Evolutionary conservation across 192 early-diverging fungal genomes (phyloP).

Genomic region (Backusella parvicylindrica): DNA sequence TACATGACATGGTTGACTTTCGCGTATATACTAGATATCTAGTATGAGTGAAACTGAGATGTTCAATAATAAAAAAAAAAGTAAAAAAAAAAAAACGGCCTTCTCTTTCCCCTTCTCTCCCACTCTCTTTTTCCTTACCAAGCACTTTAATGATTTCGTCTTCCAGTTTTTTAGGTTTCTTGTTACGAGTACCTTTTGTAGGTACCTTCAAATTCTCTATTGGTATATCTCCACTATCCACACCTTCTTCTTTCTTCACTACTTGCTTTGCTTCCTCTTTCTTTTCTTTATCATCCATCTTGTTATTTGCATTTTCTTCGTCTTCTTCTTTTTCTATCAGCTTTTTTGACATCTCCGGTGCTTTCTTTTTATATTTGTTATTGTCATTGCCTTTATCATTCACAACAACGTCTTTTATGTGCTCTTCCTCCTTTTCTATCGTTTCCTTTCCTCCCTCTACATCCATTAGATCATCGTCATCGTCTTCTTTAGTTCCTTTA

Average conservation of each 20-base stretch:
- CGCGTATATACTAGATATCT: constrained; percentile 35
- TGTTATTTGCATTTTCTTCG: neutral
- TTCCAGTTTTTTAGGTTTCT: neutral
- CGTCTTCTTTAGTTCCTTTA: neutral
- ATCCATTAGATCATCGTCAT: neutral
- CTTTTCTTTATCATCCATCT: neutral
- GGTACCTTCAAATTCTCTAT: neutral
- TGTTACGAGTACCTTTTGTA: neutral
- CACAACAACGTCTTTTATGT: neutral
- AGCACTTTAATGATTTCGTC: constrained; percentile 9
- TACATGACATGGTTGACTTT: constrained; percentile 46
- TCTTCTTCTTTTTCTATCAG: neutral
- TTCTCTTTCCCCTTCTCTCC: neutral
- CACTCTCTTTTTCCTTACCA: neutral
- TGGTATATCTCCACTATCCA: neutral
- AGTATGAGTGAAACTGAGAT: constrained; percentile 5
- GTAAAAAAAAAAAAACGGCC: neutral
- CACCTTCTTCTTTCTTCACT: neutral
- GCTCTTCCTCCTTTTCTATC: neutral
- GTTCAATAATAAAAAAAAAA: neutral
- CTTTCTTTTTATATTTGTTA: neutral
- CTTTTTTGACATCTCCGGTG: neutral
- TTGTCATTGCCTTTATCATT: neutral
- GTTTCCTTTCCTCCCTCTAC: neutral
- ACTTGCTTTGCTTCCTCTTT: no score